These are phyloP conservation scores for Viola odorata DNA, from an alignment of 345 rosid species.

Conservation along the genomic window DNA sequence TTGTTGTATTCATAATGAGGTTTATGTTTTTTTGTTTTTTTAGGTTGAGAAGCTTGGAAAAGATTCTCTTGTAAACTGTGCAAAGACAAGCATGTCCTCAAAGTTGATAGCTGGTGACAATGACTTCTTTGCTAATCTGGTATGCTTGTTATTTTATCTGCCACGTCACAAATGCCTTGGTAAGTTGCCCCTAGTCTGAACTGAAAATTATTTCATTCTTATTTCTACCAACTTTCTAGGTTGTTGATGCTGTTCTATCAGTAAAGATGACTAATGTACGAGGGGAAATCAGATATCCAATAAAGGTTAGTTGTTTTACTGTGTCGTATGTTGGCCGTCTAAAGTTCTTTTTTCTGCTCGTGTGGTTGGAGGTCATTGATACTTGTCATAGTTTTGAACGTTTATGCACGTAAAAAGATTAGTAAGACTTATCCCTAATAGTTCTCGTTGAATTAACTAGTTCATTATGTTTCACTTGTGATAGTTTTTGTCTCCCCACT, in stretches of 20 bases:
- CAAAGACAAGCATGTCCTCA: slow-evolving; percentile 98
- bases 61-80: slow-evolving; percentile 82
- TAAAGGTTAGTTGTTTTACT: slow-evolving; percentile 51
- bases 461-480: background rate
- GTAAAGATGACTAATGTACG: slow-evolving; percentile 88
- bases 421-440: background rate
- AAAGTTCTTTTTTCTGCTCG: background rate
- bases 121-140: slow-evolving; percentile 92
- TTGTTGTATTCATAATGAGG: background rate
- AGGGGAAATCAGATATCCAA: slow-evolving; percentile 86
- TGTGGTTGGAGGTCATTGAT: background rate
- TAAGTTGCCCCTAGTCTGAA: too few species aligned
- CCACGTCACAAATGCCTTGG: background rate
- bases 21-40: background rate
- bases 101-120: slow-evolving; percentile 88
- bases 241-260: slow-evolving; percentile 77
- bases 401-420: background rate
- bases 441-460: background rate
- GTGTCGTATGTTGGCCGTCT: too few species aligned
- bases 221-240: slow-evolving; percentile 28
- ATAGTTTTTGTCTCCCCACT: background rate
- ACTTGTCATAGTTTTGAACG: background rate
- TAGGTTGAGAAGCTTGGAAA: slow-evolving; percentile 96
- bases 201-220: background rate
- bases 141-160: slow-evolving; percentile 20